Percentiles rank a stretch among this genome's conserved stretches.
phyloP scores from a whole-genome alignment of 2,329 filamentous ascomycete species.

The Rhynchosporium agropyri region DNA sequence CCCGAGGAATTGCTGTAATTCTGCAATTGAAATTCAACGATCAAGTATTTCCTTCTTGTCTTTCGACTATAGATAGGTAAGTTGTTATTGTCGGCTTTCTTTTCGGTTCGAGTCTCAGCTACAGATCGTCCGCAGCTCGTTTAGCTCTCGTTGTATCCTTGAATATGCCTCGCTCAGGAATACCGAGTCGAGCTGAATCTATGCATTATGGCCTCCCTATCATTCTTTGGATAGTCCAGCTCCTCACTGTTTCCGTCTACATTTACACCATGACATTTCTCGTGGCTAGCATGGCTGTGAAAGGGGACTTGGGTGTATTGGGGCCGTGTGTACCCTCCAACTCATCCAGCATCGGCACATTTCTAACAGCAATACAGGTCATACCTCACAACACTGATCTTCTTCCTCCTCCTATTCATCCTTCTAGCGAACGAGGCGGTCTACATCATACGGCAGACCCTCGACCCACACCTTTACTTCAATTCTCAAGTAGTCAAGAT shows the following conservation, averaged over 20 bases:
- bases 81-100: neutral
- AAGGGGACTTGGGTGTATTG: constrained; percentile 13
- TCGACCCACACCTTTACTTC: constrained; percentile 3
- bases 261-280: constrained; percentile 4
- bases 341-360: neutral
- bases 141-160: neutral
- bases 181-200: neutral
- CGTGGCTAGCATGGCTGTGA: constrained; percentile 5
- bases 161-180: constrained; percentile 2
- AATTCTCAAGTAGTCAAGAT: constrained; percentile 15
- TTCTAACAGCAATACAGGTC: constrained; percentile 1
- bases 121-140: neutral
- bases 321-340: constrained; percentile 7
- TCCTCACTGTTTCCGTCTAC: constrained; percentile 12
- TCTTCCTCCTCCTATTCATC: constrained; percentile 14
- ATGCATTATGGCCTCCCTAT: constrained; percentile 1
- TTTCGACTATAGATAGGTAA: neutral
- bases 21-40: neutral
- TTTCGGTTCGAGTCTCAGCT: constrained; percentile 5
- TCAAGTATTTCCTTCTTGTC: neutral
- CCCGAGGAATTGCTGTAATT: neutral
- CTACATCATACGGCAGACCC: constrained; percentile 13
- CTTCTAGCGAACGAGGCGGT: constrained; percentile 9
- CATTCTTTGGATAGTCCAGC: constrained; percentile 16
- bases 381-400: constrained; percentile 16